Percentiles rank a stretch among this genome's conserved stretches.
phyloP scores from a whole-genome alignment of 805 yeast species.

The Ogataea philodendri region DNA sequence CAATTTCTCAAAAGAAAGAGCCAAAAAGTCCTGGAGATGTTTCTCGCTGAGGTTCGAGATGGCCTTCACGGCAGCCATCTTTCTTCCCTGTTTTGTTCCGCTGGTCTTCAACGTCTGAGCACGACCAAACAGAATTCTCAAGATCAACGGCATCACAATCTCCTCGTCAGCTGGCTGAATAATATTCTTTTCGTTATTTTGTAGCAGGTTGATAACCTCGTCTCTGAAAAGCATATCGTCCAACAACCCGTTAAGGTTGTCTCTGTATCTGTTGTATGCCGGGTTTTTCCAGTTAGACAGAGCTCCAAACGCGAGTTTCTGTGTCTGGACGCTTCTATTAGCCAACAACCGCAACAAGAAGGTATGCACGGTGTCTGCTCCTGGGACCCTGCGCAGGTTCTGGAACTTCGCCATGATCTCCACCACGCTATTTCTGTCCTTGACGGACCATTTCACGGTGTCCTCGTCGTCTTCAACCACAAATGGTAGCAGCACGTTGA shows the following conservation, averaged over 20 bases:
- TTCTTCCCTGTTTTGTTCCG: slow-evolving; percentile 70
- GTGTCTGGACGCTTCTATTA: slow-evolving; percentile 59
- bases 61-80: slow-evolving; percentile 64
- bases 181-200: slow-evolving; percentile 46
- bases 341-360: slow-evolving; percentile 57
- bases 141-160: slow-evolving; percentile 63
- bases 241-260: slow-evolving; percentile 66
- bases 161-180: slow-evolving; percentile 62
- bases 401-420: slow-evolving; percentile 64
- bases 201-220: slow-evolving; percentile 67
- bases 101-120: slow-evolving; percentile 68
- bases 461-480: slow-evolving; percentile 41
- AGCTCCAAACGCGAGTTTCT: slow-evolving; percentile 69
- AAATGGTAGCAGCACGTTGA: slow-evolving; percentile 54
- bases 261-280: slow-evolving; percentile 63
- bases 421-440: slow-evolving; percentile 58
- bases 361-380: slow-evolving; percentile 51
- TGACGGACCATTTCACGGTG: slow-evolving; percentile 33
- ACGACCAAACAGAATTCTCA: slow-evolving; percentile 82
- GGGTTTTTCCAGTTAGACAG: slow-evolving; percentile 62
- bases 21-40: slow-evolving; percentile 58
- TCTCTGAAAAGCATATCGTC: slow-evolving; percentile 86
- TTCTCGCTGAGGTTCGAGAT: slow-evolving; percentile 54
- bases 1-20: slow-evolving; percentile 58
- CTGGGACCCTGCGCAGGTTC: slow-evolving; percentile 53